Evolutionary conservation across 176 grass and related monocot genomes (phyloP).

Genomic region (Panicum miliaceum): DNA sequence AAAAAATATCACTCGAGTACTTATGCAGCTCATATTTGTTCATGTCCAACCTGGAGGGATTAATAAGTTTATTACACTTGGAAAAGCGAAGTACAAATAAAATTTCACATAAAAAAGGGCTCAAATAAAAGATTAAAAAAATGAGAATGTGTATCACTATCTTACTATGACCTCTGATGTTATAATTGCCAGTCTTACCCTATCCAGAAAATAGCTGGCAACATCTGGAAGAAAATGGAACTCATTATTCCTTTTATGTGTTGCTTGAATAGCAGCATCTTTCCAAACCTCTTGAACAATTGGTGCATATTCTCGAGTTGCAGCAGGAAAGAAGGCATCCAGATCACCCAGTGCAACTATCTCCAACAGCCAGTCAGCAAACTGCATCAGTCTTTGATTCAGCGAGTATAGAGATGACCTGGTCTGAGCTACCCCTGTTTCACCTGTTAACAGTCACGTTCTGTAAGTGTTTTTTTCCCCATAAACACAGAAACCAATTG

Average conservation of each 20-base stretch:
- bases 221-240: constrained; percentile 72
- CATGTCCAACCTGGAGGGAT: background rate
- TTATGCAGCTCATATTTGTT: background rate
- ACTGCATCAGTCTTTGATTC: constrained; percentile 66
- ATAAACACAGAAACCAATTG: background rate
- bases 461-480: background rate
- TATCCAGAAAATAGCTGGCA: constrained; percentile 66
- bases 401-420: constrained; percentile 59
- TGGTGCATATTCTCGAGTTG: constrained; percentile 74
- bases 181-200: constrained; percentile 41
- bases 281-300: constrained; percentile 77
- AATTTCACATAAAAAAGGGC: background rate
- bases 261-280: constrained; percentile 74
- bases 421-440: background rate
- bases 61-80: background rate
- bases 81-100: background rate
- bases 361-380: constrained; percentile 73
- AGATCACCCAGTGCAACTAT: constrained; percentile 78
- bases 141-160: background rate
- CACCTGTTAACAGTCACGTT: constrained; percentile 5
- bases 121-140: background rate
- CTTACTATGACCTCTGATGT: background rate
- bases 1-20: background rate
- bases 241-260: constrained; percentile 65
- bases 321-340: constrained; percentile 78